Evolutionary conservation across 495 filamentous ascomycete species (phyloP), one percentile per base, ranked within the genome.

Genomic region (Penicillium coprophilum): DNA sequence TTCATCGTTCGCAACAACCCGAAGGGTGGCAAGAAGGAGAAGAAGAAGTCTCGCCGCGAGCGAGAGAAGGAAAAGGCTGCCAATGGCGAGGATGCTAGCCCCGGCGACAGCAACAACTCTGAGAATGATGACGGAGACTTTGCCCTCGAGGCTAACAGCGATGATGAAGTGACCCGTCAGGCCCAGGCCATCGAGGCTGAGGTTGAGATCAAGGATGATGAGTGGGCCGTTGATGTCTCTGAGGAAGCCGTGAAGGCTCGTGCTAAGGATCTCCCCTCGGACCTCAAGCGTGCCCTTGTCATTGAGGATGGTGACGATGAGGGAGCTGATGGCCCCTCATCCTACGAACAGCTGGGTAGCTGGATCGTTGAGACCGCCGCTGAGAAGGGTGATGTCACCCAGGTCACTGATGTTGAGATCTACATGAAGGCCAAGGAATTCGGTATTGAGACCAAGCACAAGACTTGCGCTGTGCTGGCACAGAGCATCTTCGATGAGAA

Each of bases 1-100:
- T 98, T 96, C 82, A 97, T 98, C 68, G 79, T 97, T 68, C 96
- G 96, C 79, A 96, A 94, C 74, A 85, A 87, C 66, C 87, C 92
- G 58, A 96, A 94, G 79, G 88, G 88, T 71, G 92, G 94, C 72
- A 96, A 96, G 78, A 95, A 96, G 80, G 92, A 97, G 78, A 90
- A 94, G 71, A 82, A 89, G 73, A 95, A 93, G 68, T 85, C 86
- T 60, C 87, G 87, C 65, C 82, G 84, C 52, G 85, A 84, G 58
- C 90, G 86, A 71, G 90, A 91, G 47, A 89, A 87, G 71, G 85
- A 91, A 71, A 72, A 72, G 55, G 77, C 75, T 47, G 60, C 68
- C 53, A 95, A 89, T 61, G 89, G 86, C 58, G 85, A 87, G 36
- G 80, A 82, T 61, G 90, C 84, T 66, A 87, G 85, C 67, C 83